Evolutionary conservation across 139 green algal species (phyloP).

Genomic region (Haematococcus sp.): DNA sequence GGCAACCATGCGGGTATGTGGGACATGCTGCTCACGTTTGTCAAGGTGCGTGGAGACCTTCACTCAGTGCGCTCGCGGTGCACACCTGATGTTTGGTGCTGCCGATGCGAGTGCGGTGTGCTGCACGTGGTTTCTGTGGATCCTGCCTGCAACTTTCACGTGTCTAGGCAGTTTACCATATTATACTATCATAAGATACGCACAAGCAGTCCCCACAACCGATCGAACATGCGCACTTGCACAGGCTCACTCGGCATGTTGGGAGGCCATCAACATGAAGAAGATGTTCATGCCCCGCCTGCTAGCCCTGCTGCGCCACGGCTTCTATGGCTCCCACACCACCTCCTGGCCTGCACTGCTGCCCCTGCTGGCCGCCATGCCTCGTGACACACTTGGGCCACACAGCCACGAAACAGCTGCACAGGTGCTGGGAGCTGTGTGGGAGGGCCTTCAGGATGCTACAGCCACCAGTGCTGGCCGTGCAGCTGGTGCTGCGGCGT

Average conservation of each 20-base stretch:
- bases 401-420: neutral
- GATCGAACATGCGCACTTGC: no score
- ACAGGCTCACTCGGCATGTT: conserved; percentile 40
- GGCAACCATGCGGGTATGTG: conserved; percentile 71
- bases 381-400: conserved; percentile 5
- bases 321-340: conserved; percentile 57
- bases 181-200: no score
- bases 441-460: conserved; percentile 12
- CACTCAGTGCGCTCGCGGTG: no score
- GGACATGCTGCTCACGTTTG: conserved; percentile 68
- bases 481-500: conserved; percentile 30
- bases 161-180: no score
- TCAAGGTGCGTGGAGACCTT: conserved; percentile 33
- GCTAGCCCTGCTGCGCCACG: conserved; percentile 59
- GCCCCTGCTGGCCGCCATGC: conserved; percentile 59
- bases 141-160: no score
- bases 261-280: conserved; percentile 39
- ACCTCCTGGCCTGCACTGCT: conserved; percentile 63
- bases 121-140: no score
- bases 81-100: no score
- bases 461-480: neutral
- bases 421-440: conserved; percentile 9
- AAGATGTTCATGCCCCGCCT: conserved; percentile 73
- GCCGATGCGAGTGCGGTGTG: no score
- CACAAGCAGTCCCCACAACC: no score